These are phyloP conservation scores for Stachybotrys chartarum DNA, from an alignment of 2,329 filamentous ascomycete genomes.

Conservation along the genomic window DNA sequence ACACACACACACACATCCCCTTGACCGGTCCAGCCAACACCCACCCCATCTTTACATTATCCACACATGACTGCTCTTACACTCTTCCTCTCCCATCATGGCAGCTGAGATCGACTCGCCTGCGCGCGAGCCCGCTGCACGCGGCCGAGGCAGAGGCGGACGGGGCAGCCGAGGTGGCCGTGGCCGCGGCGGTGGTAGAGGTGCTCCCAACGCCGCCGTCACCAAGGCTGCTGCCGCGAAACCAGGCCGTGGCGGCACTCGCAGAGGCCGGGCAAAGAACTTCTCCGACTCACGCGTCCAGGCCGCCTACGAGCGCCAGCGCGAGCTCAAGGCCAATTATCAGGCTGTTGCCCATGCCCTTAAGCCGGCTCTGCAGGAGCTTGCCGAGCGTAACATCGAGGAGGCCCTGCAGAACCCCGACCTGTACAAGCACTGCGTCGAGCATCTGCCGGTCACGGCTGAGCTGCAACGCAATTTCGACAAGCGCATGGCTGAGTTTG, in stretches of 20 bases:
- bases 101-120: conserved; percentile 29
- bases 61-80: conserved; percentile 23
- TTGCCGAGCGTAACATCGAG: conserved; percentile 54
- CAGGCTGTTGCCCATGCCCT: conserved; percentile 54
- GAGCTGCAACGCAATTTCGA: conserved; percentile 35
- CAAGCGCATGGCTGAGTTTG: conserved; percentile 21
- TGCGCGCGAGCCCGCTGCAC: conserved; percentile 26
- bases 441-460: conserved; percentile 43
- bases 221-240: conserved; percentile 27
- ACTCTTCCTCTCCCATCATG: conserved; percentile 19
- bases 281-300: conserved; percentile 48
- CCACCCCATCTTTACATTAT: conserved; percentile 3
- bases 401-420: conserved; percentile 47
- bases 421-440: conserved; percentile 43
- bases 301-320: conserved; percentile 54
- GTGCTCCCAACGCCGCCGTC: conserved; percentile 19
- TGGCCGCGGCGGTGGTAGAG: conserved; percentile 18
- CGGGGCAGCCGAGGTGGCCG: conserved; percentile 21
- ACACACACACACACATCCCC: too few relatives aligned
- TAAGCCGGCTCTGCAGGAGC: conserved; percentile 58
- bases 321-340: conserved; percentile 59
- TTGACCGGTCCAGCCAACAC: background rate
- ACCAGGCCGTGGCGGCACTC: conserved; percentile 27
- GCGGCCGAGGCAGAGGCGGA: conserved; percentile 27
- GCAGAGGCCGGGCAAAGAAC: conserved; percentile 48